These are phyloP conservation scores for Hysterium pulicare DNA, from an alignment of 2,329 filamentous ascomycete species.

Conservation along the genomic window DNA sequence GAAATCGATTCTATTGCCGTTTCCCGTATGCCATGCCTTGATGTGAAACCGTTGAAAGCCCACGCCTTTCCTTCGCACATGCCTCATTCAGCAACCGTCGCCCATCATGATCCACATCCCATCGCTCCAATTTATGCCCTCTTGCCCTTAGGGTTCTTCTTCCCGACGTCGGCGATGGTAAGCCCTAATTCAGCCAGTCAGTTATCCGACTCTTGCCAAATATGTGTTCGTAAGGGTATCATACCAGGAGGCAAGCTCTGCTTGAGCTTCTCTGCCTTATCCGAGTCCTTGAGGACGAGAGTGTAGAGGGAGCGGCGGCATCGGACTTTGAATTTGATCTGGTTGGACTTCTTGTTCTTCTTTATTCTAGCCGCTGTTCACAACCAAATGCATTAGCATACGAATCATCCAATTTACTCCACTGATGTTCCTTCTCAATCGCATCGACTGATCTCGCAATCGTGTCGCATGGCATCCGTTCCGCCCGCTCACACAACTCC, in stretches of 20 bases:
- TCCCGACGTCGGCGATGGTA: constrained; percentile 58
- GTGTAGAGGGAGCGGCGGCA: constrained; percentile 97
- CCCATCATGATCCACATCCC: constrained; percentile 5
- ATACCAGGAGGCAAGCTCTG: constrained; percentile 96
- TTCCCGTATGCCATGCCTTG: constrained; percentile 2
- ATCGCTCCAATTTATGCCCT: constrained; percentile 27
- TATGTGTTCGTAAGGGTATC: too few species aligned
- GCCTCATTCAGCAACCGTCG: neutral
- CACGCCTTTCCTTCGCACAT: neutral
- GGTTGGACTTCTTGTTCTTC: constrained; percentile 85
- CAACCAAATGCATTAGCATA: constrained; percentile 6
- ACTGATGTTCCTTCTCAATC: neutral
- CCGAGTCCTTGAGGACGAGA: constrained; percentile 94
- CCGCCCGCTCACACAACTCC: too few species aligned
- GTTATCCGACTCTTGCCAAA: neutral
- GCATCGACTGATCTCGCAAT: neutral
- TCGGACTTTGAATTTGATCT: constrained; percentile 99
- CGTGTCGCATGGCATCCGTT: too few species aligned
- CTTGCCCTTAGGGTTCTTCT: constrained; percentile 61
- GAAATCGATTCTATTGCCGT: neutral
- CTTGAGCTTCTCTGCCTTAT: constrained; percentile 99
- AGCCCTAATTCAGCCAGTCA: constrained; percentile 45
- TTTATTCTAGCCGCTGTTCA: constrained; percentile 55
- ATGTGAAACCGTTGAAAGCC: constrained; percentile 1
- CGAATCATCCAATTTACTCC: constrained; percentile 1